Evolutionary conservation across 495 filamentous ascomycete genomes (phyloP), one percentile per base, ranked within the genome.

Genomic region (Podospora comata): DNA sequence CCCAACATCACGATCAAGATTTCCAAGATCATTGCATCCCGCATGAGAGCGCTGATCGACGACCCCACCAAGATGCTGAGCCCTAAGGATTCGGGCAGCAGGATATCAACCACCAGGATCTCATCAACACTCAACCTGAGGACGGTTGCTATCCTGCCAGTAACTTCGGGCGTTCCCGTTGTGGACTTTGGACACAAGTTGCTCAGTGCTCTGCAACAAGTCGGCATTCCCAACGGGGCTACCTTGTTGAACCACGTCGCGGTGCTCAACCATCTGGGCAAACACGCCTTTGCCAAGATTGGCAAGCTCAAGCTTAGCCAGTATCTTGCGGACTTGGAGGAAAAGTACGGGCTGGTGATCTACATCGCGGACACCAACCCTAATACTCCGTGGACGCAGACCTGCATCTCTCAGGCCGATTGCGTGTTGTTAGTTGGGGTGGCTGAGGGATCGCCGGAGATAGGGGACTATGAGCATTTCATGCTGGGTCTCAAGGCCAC

Each of bases 1-100:
- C 94, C 96, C 6, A 96, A 93, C 19, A 97, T 99, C 75, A 98
- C 95, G 0, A 98, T 99, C 70, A 96, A 97, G 78, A 96, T 99
- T 15, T 98, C 96, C 3, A 99, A 97, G 78, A 93, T 99, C 68
- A 97, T 99, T 74, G 95, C 95, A 0, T 92, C 94, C 54, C 87
- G 96, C 11, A 99, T 98, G 95, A 85, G 94, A 66, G 86, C 92
- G 30, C 73, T 97, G 70, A 86, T 97, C 5, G 93, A 98, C 69
- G 90, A 92, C 90, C 72, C 88, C 81, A 72, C 83, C 75, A 54
- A 60, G 4, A 65, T 84, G 73, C 69, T 76, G 32, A 72, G 68
- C 16, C 56, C 65, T 68, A 69, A 82, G 83, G 32, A 85, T 79
- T 58, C 81, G 75, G 75, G 81, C 13, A 84, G 84, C 19, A 85